Evolutionary conservation across 148 eudicot species (phyloP).

Genomic region (Chenopodium suecicum): DNA sequence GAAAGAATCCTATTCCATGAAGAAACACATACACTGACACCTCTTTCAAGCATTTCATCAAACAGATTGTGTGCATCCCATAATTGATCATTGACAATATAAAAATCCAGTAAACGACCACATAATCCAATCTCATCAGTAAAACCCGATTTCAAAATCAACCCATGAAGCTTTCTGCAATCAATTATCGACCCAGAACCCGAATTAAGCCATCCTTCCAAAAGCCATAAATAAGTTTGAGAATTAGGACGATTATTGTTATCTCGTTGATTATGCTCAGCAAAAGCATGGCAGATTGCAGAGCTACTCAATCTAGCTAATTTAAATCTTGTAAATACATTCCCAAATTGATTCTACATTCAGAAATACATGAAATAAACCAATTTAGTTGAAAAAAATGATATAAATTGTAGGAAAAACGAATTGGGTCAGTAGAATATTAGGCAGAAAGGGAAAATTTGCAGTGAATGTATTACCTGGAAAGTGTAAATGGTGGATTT

Average conservation of each 20-base stretch:
- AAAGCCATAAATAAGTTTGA: conserved; percentile 63
- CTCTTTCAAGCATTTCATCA: conserved; percentile 50
- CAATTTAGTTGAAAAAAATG: neutral
- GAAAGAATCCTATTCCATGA: conserved; percentile 52
- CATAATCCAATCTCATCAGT: conserved; percentile 38
- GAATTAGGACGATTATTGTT: conserved; percentile 35
- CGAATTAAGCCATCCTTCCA: conserved; percentile 47
- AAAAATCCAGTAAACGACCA: conserved; percentile 45
- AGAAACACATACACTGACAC: conserved; percentile 22
- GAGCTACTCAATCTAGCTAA: conserved; percentile 16
- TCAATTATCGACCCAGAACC: conserved; percentile 46
- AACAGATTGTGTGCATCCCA: conserved; percentile 46
- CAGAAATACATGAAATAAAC: neutral
- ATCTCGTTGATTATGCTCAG: conserved; percentile 17
- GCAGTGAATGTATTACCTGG: neutral
- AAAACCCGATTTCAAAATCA: conserved; percentile 58
- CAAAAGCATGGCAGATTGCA: conserved; percentile 20
- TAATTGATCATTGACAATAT: conserved; percentile 39
- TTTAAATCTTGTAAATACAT: conserved; percentile 16
- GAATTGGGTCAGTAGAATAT: too few relatives aligned
- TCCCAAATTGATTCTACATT: conserved; percentile 22
- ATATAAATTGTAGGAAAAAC: neutral
- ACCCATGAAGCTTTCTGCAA: conserved; percentile 57
- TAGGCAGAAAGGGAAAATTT: neutral
- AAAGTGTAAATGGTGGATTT: conserved; percentile 1